Evolutionary conservation across 2,329 filamentous ascomycete genomes (phyloP), one percentile per base, ranked within the genome.

Genomic region (Hyphodiscus sp.): DNA sequence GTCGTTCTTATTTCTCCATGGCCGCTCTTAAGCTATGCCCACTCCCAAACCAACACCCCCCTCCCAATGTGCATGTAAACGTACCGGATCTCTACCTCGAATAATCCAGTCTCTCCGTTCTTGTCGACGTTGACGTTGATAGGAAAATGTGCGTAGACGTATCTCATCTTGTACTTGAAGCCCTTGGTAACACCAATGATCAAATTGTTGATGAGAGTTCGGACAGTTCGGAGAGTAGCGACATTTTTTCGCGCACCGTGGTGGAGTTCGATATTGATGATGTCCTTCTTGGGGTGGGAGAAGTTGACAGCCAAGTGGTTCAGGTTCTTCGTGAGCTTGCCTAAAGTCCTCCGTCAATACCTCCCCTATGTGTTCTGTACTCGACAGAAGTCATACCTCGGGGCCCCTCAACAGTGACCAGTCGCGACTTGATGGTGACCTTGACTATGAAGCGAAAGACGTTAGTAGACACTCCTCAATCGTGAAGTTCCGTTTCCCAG

Each of bases 161-260:
- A 99, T 72, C 95, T 90, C 92, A 99, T 97, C 89, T 99, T 99
- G 88, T 99, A 99, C 82, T 95, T 95, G 89, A 87, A 99, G 68
- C 94, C 94, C 83, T 92, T 95, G 75, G 94, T 99, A 67, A 99
- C 94, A 76, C 94, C 94, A 70, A 91, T 86, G 77, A 99, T 89
- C 79, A 99, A 76, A 87, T 99, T 99, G 85, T 95, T 89, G 83
- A 99, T 95, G 78, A 97, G 77, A 65, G 92, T 92, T 73, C 91
- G 90, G 80, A 99, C 94, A 71, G 94, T 99, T 71, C 94, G 91
- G 77, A 99, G 91, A 68, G 92, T 89, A 72, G 94, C 94, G 73
- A 99, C 88, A 75, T 90, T 92, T 87, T 99, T 99, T 80, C 94
- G 90, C 73, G 82, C 83, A 74, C 94, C 94, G 79, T 99, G 94